Conservation (phyloP, 345 rosid genomes). For the Arabidopsis suecica region DNA sequence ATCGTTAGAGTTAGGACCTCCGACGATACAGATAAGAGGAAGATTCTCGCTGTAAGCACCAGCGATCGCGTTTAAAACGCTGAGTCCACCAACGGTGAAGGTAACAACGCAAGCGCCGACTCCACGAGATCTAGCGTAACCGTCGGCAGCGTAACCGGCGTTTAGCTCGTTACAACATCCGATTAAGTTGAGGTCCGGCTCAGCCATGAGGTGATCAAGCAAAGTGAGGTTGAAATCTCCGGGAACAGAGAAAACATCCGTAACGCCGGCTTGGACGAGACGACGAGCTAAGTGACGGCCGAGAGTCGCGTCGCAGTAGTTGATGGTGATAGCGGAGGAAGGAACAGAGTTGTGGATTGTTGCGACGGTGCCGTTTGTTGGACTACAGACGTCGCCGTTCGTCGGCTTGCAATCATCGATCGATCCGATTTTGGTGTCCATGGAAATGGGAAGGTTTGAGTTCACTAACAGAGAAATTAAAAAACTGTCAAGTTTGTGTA, state of each 20-base stretch:
- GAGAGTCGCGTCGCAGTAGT: conserved; percentile 42
- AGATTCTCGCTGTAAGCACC: conserved; percentile 86
- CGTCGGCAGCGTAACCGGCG: conserved; percentile 70
- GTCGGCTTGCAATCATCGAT: not conserved
- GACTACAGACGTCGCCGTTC: conserved; percentile 7
- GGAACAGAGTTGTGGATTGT: conserved; percentile 23
- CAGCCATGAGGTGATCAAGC: conserved; percentile 64
- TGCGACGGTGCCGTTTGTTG: not conserved
- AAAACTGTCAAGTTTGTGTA: not conserved
- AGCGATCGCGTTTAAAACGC: conserved; percentile 63
- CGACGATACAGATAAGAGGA: conserved; percentile 79
- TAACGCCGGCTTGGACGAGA: conserved; percentile 61
- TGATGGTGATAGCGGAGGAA: not conserved
- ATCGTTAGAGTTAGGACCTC: conserved; percentile 88
- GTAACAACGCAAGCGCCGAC: conserved; percentile 71
- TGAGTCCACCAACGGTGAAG: conserved; percentile 63
- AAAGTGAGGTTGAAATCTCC: conserved; percentile 68
- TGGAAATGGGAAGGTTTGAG: not conserved
- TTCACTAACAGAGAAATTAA: not conserved
- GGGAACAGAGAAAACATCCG: conserved; percentile 62
- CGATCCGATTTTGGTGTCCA: conserved; percentile 23
- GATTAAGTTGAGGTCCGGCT: conserved; percentile 53
- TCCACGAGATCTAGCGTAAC: conserved; percentile 61
- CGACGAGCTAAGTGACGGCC: conserved; percentile 64
- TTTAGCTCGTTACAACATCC: conserved; percentile 76